Evolutionary conservation across 257 asterid species (phyloP), one percentile per base, ranked within the genome.

Genomic region (Penstemon barbatus): DNA sequence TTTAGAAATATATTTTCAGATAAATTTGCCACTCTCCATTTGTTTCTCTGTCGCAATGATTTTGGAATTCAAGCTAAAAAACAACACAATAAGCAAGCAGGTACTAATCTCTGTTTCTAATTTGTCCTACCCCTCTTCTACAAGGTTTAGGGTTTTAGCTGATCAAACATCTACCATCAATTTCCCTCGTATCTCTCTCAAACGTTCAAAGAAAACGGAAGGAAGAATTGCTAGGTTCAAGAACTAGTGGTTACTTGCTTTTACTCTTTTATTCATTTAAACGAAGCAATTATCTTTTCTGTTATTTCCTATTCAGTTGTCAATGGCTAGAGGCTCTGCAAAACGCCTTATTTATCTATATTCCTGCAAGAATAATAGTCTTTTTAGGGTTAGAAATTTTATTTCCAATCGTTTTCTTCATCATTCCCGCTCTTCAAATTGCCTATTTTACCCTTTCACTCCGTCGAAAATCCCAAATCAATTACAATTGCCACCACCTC

Each of bases 291-390:
- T 36, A 50, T 63, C 56, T 62, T 25, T 11, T 58, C 67, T 49
- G 39, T 4, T 74, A 52, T 51, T 61, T 5, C 58, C 37, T 18
- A 37, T 69, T 65, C 43, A 36, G 43, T 46, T 38, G 36, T 68
- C 81, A 65, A 87, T 90, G 97, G 91, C 86, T 6, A 84, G 83
- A 83, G 79, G 81, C 70, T 57, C 82, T 46, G 77, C 79, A 13
- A 81, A 70, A 38, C 76, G 79, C 74, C 76, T 92, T 10, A 68
- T 87, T 71, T 72, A 78, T 72, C 65, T 82, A 0, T 82, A 71
- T 78, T 81, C 84, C 56, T 66, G 81, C 65, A 82, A 69, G 62
- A 73, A 69, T 19, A 62, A 49, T 19, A 66, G 60, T 48, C 38
- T 45, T 10, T 68, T 62, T 53, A 74, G 62, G 74, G 63, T 67